Conservation (phyloP, 2,329 filamentous ascomycete genomes). For the Didymella segeticola region DNA sequence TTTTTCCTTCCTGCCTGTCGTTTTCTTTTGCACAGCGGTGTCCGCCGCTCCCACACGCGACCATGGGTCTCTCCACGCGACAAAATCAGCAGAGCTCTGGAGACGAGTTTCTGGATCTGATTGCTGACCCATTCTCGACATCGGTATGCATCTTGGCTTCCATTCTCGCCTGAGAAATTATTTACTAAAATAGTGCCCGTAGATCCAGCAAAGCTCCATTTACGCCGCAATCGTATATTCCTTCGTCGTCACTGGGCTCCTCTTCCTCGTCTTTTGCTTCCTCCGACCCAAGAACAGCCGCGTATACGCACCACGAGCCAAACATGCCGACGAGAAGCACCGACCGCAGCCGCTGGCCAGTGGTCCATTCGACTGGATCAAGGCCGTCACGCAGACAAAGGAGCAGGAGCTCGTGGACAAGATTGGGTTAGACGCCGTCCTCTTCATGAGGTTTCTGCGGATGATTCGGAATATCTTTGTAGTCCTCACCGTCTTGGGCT, state of each 20-base stretch:
- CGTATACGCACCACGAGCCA: constrained; percentile 92
- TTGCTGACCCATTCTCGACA: constrained; percentile 50
- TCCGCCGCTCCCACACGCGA: constrained; percentile 12
- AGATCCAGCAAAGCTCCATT: constrained; percentile 70
- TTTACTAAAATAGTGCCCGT: constrained; percentile 9
- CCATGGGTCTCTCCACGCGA: constrained; percentile 22
- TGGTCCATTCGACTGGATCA: constrained; percentile 86
- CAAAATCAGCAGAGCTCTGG: constrained; percentile 26
- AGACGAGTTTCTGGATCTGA: constrained; percentile 49
- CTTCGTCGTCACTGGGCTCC: constrained; percentile 73
- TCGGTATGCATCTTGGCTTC: constrained; percentile 24
- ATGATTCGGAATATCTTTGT: constrained; percentile 94
- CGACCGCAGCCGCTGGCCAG: constrained; percentile 83
- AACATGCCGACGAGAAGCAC: constrained; percentile 90
- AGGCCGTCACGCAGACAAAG: constrained; percentile 74
- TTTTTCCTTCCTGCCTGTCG: constrained; percentile 6
- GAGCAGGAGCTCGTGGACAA: constrained; percentile 81
- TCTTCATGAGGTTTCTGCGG: constrained; percentile 84
- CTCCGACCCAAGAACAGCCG: constrained; percentile 87
- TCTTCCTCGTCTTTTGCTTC: constrained; percentile 84
- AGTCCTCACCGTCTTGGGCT: constrained; percentile 73
- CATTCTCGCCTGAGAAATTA: background rate
- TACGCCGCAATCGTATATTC: constrained; percentile 83
- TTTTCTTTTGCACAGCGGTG: constrained; percentile 10
- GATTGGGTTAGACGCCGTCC: constrained; percentile 86